Base-by-base conservation (phyloP, 352 stramenopile genomes). In the Phytophthora hibernalis region DNA sequence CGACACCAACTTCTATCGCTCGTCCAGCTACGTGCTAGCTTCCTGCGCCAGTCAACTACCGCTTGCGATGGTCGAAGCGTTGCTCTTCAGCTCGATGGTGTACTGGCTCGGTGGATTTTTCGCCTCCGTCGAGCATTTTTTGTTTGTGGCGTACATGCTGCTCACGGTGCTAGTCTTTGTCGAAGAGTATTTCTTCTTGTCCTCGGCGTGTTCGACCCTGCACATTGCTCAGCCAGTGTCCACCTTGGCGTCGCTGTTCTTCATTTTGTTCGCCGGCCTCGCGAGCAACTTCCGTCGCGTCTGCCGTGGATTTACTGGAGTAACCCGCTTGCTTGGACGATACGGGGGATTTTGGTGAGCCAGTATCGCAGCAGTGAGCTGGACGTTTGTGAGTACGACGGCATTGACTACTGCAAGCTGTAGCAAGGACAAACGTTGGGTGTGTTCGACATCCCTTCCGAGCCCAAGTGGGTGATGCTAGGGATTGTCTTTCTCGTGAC, bases 51-150 rank as follows among this genome's bases (percentile, higher is more conserved):
- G 71, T 43, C 69, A 82, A 43, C 9, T 84, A 10, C 72, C 83
- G n/a, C 68, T 87, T 33, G 57, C 64, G 54, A 15, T 83, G 13
- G 62, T 85, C 9, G 90, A 96, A 73, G 77, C 77, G 1, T 38
- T 93, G 3, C 47, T 94, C 18, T 96, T 97, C 75, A 83, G 87
- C 37, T 83, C 77, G 2, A 65, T 95, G 44, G 66, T 96, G 12
- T 97, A 96, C 63, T 95, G 79, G 74, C 78, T 95, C 56, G 72
- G 86, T 51, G 90, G 88, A 18, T 79, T 97, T 20, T 61, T 70
- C 18, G 44, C 57, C 11, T 61, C 50, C 3, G 15, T 54, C 5
- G 53, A 68, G 44, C 59, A 68, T 15, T 82, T 76, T 43, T 2
- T 66, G 18, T 90, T 87, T 68, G 54, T 82, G 40, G 26, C 76